phyloP scores from a whole-genome alignment of 2,329 filamentous ascomycete genomes.

The Xylariaceae sp. region DNA sequence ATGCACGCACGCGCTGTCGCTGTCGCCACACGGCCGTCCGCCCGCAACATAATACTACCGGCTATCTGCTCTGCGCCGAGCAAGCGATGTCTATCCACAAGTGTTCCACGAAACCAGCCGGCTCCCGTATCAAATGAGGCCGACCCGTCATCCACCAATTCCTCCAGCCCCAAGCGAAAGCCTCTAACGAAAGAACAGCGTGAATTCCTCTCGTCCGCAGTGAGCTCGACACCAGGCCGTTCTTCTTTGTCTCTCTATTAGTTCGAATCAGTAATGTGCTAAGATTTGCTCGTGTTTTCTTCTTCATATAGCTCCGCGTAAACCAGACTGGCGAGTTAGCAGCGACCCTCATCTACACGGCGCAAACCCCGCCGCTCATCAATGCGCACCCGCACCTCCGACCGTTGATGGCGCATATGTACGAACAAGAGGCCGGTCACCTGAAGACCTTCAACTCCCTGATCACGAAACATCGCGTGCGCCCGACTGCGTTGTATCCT shows the following conservation, averaged over 20 bases:
- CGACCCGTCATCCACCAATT: conserved; percentile 24
- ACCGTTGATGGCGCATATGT: conserved; percentile 94
- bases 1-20: conserved; percentile 17
- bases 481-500: conserved; percentile 88
- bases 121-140: conserved; percentile 23
- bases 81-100: conserved; percentile 26
- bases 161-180: conserved; percentile 42
- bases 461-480: conserved; percentile 78
- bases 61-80: conserved; percentile 28
- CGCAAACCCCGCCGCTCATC: conserved; percentile 78
- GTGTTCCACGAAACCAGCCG: conserved; percentile 19
- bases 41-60: conserved; percentile 38
- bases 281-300: not conserved
- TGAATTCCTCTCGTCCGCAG: conserved; percentile 69
- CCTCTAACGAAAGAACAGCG: conserved; percentile 65
- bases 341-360: conserved; percentile 86
- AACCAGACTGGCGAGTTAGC: conserved; percentile 98
- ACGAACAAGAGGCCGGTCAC: conserved; percentile 89
- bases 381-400: conserved; percentile 79
- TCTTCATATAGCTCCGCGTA: conserved; percentile 66
- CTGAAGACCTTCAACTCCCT: conserved; percentile 79
- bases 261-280: not conserved
- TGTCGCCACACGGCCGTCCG: conserved; percentile 16
- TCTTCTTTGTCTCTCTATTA: not conserved
- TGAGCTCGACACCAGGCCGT: conserved; percentile 34